Evolutionary conservation across 108 stramenopile species (phyloP).

Genomic region (Nitzschia sp.): DNA sequence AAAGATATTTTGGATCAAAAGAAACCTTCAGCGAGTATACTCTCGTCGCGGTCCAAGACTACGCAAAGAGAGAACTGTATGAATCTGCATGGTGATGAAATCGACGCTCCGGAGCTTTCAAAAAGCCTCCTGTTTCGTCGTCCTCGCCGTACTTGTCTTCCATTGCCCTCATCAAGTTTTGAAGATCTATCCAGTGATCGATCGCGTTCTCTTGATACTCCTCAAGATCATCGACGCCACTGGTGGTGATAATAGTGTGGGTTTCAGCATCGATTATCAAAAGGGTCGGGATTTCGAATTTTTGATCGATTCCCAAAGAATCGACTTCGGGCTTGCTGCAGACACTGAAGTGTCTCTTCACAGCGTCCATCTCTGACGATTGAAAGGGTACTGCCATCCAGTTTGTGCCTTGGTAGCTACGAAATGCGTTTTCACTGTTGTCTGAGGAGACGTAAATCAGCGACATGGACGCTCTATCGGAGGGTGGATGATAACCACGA

Average conservation of each 20-base stretch:
- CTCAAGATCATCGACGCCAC: slow-evolving; percentile 55
- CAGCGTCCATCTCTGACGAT: slow-evolving; percentile 38
- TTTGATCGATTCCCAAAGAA: slow-evolving; percentile 45
- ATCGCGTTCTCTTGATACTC: slow-evolving; percentile 41
- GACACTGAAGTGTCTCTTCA: slow-evolving; percentile 59
- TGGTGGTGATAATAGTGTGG: slow-evolving; percentile 48
- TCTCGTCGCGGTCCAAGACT: too few species aligned
- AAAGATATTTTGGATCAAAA: too few species aligned
- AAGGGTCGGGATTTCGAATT: slow-evolving; percentile 63
- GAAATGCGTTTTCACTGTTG: slow-evolving; percentile 33
- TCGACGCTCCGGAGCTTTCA: not conserved
- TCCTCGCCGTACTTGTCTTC: slow-evolving; percentile 20
- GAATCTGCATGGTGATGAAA: slow-evolving; percentile 1
- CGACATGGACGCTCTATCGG: slow-evolving; percentile 21
- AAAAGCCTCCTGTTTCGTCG: not conserved
- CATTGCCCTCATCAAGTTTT: slow-evolving; percentile 5
- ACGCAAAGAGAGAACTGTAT: not conserved
- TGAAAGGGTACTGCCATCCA: slow-evolving; percentile 65
- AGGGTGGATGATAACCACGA: not conserved
- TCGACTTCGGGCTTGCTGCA: slow-evolving; percentile 56
- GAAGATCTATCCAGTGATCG: slow-evolving; percentile 34
- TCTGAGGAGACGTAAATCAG: slow-evolving; percentile 77
- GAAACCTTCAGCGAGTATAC: too few species aligned
- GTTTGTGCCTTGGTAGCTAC: slow-evolving; percentile 35
- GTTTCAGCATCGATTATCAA: slow-evolving; percentile 58